Conservation (phyloP, 1,284 basidiomycete species). For the Leccinum pachyderme region DNA sequence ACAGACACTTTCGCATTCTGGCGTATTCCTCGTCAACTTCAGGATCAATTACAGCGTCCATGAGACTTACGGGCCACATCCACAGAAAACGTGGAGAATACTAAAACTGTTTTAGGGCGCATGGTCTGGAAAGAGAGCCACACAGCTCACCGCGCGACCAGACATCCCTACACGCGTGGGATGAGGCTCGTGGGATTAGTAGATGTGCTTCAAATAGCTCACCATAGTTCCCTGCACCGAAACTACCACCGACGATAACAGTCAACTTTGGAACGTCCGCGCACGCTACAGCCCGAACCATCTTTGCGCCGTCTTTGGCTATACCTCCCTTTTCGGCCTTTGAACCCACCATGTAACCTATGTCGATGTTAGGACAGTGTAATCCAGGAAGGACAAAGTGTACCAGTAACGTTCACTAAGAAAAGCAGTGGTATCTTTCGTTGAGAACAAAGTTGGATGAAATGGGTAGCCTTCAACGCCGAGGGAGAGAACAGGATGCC, state of each 20-base stretch:
- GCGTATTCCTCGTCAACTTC: constrained; percentile 8
- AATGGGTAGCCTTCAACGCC: constrained; percentile 91
- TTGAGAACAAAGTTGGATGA: constrained; percentile 93
- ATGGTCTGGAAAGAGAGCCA: constrained; percentile 5
- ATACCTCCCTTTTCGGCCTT: constrained; percentile 95
- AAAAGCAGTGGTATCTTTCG: constrained; percentile 88
- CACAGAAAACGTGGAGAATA: constrained; percentile 94
- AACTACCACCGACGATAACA: constrained; percentile 92
- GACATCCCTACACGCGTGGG: constrained; percentile 65
- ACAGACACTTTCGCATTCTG: constrained; percentile 94
- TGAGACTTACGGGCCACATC: constrained; percentile 88
- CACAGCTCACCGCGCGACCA: constrained; percentile 70
- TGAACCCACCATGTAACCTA: constrained; percentile 92
- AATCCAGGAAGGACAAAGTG: constrained; percentile 7
- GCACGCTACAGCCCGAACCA: constrained; percentile 95
- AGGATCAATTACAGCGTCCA: constrained; percentile 2
- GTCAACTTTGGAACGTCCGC: constrained; percentile 94
- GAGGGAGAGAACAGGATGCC: constrained; percentile 94
- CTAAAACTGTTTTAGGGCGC: constrained; percentile 36
- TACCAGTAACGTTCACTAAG: constrained; percentile 89
- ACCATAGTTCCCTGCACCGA: constrained; percentile 95
- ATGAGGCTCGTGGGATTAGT: constrained; percentile 14
- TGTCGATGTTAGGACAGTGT: constrained; percentile 5
- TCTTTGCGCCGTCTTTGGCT: constrained; percentile 96
- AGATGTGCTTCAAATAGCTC: constrained; percentile 1